Base-by-base conservation (phyloP, 108 stramenopile species). In the Craspedostauros australis region DNA sequence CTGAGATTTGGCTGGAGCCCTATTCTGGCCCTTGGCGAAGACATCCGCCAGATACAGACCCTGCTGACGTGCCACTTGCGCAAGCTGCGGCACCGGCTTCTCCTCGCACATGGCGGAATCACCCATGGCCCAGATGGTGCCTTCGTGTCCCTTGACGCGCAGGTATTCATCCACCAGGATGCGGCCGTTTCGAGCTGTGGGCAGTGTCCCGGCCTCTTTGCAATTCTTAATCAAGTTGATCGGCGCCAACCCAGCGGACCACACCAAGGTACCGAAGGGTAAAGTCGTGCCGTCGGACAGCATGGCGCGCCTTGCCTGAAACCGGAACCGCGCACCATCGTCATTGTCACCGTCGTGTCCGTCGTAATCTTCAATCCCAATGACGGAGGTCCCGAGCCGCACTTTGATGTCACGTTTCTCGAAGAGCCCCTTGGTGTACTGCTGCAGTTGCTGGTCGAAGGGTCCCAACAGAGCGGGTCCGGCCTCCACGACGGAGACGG, bases 71-170 rank as follows among this genome's bases (percentile, higher is more conserved):
- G 95, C 95, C 1, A 94, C 95, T 46, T 91, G 86, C 0, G 96
- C 98, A 2, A 88, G 66, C 27, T 86, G 91, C 1, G 96, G 94
- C 16, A 96, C 70, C 1, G 89, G 79, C 7, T 54, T 64, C 8
- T 26, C 46, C 7, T 62, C 59, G 29, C 23, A 52, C 15, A 70
- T 64, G 18, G 93, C 92, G 38, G 87, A 84, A 72, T 99, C 98
- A 7, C 98, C 98, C 22, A 96, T 41, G 6, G 96, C 98, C 62
- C 74, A 97, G 34, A 99, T 85, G 20, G 87, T 64, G 19, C 86
- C 84, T 50, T 82, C 73, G n/a, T 82, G 67, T 2, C 73, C 84
- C 18, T 68, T 65, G 15, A 95, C 86, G 14, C 95, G 86, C 3
- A 96, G 74, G 50, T 88, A 88, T 22, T 90, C 83, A 50, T 98